These are phyloP conservation scores for Ceratobasidium theobromae DNA, from an alignment of 1,284 basidiomycete species.

Conservation along the genomic window DNA sequence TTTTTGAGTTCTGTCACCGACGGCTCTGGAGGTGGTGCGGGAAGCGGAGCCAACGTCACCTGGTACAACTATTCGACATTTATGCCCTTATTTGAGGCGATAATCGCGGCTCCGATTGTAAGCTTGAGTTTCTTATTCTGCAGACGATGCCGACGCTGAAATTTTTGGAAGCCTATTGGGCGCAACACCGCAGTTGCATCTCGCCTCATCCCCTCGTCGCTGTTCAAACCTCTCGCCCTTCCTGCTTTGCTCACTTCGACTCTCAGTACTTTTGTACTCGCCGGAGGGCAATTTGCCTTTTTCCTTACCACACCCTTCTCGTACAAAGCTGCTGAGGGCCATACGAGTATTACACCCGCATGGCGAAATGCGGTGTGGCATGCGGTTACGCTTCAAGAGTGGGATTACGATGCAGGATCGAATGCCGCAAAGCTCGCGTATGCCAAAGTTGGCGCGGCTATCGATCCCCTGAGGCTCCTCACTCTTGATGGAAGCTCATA, in stretches of 20 bases:
- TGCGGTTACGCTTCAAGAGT: neutral
- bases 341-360: conserved; percentile 15
- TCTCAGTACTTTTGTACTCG: neutral
- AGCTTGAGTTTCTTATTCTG: neutral
- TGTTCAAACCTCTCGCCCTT: neutral
- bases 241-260: neutral
- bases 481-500: conserved; percentile 16
- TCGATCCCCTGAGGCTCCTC: neutral
- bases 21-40: neutral
- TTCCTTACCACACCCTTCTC: conserved; percentile 10
- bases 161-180: neutral
- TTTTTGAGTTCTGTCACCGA: neutral
- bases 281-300: neutral
- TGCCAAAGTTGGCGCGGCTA: neutral
- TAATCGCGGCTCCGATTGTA: neutral
- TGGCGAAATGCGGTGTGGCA: conserved; percentile 23
- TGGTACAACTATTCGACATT: neutral
- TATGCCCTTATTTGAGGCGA: neutral
- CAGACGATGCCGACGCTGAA: neutral
- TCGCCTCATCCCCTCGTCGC: neutral
- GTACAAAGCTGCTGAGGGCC: neutral
- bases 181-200: conserved; percentile 5
- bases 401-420: conserved; percentile 9
- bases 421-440: neutral
- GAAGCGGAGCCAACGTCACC: neutral